Base-by-base conservation (phyloP, 805 yeast species). In the Zygosaccharomyces gambellarensis region DNA sequence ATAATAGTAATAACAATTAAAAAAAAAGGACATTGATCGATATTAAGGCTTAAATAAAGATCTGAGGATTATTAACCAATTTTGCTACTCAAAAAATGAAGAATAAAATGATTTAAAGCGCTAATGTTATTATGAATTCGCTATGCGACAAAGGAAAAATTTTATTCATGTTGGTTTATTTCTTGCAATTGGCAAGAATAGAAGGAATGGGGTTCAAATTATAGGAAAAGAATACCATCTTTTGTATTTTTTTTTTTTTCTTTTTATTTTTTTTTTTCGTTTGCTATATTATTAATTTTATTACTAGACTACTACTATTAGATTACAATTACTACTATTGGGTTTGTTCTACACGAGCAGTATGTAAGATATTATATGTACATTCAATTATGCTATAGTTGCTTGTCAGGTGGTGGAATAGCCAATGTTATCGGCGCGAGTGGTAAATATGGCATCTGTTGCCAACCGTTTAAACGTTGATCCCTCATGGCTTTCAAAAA, bases 401-500 rank as follows among this genome's bases (percentile, higher is more conserved):
- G n/a, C 10, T 30, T 11, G 10, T 30, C n/a, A 5, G n/a, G 32
- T 30, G 47, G 50, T 8, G 46, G 43, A 11, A 31, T 46, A 9
- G 52, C 36, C 14, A 51, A 45, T 40, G 47, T 11, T 36, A 46
- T 29, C 25, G 57, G 46, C 31, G 45, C 19, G 32, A 48, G 30
- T 23, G 53, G 25, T 49, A 30, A 11, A 11, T 30, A 30, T 48
- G 40, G 40, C 36, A 23, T 36, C 43, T 22, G 34, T 41, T 39
- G 34, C 45, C 41, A 27, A 44, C 45, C 47, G 47, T 11, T 36
- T 44, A 51, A 32, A 11, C 39, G 46, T 11, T 61, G 65, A 8
- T 54, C 57, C 39, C 61, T 48, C 48, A 62, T 45, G 21, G 63
- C 65, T 41, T 54, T 56, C 47, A 63, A 45, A 46, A 61, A 64